Conservation (phyloP, 139 green algal species). For the Chlorella sp. region DNA sequence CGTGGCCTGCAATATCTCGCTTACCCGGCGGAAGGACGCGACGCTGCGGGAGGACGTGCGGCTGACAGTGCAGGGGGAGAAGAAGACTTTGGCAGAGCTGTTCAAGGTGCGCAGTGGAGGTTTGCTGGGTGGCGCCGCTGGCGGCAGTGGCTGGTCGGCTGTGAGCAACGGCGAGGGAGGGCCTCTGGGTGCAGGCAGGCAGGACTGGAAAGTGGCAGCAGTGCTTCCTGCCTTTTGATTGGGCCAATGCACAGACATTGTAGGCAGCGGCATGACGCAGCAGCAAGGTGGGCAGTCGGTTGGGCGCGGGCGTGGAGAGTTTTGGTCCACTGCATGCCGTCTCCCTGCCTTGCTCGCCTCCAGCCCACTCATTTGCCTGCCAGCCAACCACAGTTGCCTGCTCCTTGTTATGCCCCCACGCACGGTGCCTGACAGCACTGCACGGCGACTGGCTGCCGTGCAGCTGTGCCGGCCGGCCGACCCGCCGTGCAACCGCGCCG, state of each 20-base stretch:
- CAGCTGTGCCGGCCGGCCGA: neutral
- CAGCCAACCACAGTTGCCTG: neutral
- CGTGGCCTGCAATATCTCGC: constrained; percentile 55
- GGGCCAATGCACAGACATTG: too few relatives aligned
- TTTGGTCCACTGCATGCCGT: too few relatives aligned
- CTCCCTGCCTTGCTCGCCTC: neutral
- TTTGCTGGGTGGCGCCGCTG: neutral
- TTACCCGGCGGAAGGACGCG: constrained; percentile 52
- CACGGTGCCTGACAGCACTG: too few relatives aligned
- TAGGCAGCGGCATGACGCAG: too few relatives aligned
- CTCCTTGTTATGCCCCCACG: neutral
- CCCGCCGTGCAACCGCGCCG: too few relatives aligned
- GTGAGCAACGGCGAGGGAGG: too few relatives aligned
- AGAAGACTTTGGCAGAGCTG: constrained; percentile 40
- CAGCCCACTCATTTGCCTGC: neutral
- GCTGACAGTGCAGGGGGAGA: constrained; percentile 34
- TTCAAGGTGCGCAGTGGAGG: constrained; percentile 46
- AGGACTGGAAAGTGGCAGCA: neutral
- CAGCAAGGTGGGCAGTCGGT: too few relatives aligned
- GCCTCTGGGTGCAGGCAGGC: too few relatives aligned
- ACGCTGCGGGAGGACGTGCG: constrained; percentile 53
- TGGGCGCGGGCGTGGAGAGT: too few relatives aligned
- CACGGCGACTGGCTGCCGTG: neutral
- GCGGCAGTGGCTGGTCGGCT: neutral
- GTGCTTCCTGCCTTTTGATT: too few relatives aligned